A percentile compares a stretch with the other conserved stretches of the same genome.
Evolutionary conservation across 163 green algal species (phyloP).

Genomic region (Scenedesmus sp.): DNA sequence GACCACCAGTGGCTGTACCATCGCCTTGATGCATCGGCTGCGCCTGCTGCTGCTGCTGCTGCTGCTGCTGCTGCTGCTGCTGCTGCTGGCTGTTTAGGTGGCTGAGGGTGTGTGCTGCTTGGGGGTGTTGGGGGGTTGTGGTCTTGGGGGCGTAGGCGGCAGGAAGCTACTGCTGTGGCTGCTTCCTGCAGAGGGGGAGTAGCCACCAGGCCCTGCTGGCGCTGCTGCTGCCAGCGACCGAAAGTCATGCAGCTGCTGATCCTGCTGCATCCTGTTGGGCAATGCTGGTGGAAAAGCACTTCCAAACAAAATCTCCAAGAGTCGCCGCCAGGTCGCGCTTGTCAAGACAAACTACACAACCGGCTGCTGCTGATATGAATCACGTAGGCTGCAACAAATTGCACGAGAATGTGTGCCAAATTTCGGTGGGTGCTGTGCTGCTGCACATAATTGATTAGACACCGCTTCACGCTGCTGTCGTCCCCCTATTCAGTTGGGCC

Average conservation of each 20-base stretch:
- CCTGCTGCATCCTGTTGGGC: background rate
- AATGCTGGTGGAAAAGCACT: background rate
- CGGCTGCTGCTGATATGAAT: background rate
- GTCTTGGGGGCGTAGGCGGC: slow-evolving; percentile 6
- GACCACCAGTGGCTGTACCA: background rate
- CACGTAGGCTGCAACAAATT: background rate
- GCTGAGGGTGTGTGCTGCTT: background rate
- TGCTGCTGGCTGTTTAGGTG: background rate
- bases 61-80: background rate
- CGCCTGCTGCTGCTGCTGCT: slow-evolving; percentile 10
- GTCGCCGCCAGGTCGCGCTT: background rate
- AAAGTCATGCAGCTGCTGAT: background rate
- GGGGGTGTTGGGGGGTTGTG: background rate
- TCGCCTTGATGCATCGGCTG: background rate
- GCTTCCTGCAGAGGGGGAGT: slow-evolving; percentile 20
- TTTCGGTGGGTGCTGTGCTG: background rate
- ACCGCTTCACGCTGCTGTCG: background rate
- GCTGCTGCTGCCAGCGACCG: background rate
- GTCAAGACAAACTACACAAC: background rate
- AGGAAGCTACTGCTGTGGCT: slow-evolving; percentile 10
- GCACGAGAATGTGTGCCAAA: background rate
- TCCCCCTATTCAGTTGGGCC: no score
- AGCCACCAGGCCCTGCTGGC: background rate
- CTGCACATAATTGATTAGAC: background rate
- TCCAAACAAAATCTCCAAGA: background rate